Conservation (phyloP, 345 rosid species). For the Eucalyptus globulus region DNA sequence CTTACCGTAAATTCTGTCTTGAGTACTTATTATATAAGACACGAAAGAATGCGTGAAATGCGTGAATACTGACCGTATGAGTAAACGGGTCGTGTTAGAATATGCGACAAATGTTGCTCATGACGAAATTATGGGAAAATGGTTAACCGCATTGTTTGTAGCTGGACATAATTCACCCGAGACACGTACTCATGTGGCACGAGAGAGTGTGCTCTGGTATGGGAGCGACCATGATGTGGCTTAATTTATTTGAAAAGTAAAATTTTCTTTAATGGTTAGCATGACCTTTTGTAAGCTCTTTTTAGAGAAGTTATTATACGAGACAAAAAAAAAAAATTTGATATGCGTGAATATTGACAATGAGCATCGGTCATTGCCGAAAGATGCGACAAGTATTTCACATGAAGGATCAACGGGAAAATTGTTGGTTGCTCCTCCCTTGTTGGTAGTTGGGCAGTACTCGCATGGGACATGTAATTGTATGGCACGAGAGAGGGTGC, state of each 20-base stretch:
- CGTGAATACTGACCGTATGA: background rate
- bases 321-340: background rate
- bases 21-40: background rate
- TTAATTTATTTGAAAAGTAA: background rate
- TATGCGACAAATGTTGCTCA: background rate
- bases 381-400: background rate
- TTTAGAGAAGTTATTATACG: background rate
- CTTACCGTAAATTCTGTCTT: background rate
- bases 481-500: background rate
- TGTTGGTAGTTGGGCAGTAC: background rate
- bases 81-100: background rate
- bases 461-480: background rate
- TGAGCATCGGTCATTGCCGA: background rate
- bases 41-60: background rate
- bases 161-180: background rate
- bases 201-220: background rate
- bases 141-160: background rate
- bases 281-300: background rate
- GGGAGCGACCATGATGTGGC: background rate
- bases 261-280: background rate
- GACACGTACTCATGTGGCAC: background rate
- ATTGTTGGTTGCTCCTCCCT: background rate
- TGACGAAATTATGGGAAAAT: background rate
- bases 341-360: background rate
- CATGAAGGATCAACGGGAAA: background rate